Conservation (phyloP, 495 filamentous ascomycete species). For the Glutinoglossum americanum region DNA sequence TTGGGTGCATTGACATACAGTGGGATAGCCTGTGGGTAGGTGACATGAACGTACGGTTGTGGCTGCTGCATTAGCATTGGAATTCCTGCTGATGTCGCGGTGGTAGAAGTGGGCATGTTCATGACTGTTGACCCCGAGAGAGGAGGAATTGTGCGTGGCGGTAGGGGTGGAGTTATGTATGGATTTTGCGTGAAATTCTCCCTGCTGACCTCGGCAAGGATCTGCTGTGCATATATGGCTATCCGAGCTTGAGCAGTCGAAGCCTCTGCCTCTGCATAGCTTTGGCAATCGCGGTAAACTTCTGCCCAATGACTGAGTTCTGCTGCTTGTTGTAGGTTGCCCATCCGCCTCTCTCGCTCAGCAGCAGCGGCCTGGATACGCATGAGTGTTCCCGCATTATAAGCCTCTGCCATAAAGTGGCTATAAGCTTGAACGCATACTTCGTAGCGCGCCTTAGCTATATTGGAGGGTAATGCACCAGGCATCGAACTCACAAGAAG, state of each 20-base stretch:
- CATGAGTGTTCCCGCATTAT: not conserved
- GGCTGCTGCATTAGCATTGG: not conserved
- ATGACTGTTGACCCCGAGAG: not conserved
- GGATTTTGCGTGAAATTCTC: not conserved
- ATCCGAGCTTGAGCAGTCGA: not conserved
- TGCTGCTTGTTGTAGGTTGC: not conserved
- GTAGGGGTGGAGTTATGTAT: not conserved
- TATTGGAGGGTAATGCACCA: not conserved
- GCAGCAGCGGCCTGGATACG: not conserved
- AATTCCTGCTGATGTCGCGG: not conserved
- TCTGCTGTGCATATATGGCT: not conserved
- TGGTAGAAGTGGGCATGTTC: not conserved
- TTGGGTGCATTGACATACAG: constrained; percentile 6
- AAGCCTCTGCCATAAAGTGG: not conserved
- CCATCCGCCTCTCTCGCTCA: not conserved
- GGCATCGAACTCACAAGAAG: not conserved
- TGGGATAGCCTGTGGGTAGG: constrained; percentile 1
- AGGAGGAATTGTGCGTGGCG: not conserved
- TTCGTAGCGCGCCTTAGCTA: not conserved
- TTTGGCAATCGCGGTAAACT: not conserved
- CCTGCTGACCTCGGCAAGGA: not conserved
- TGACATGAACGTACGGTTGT: not conserved
- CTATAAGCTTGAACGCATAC: not conserved
- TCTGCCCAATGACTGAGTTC: not conserved
- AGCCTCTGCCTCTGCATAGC: not conserved